Percentiles rank a stretch among this genome's conserved stretches.
These are phyloP conservation scores for Fusarium tupiense DNA, from an alignment of 2,329 filamentous ascomycete genomes.

Conservation along the genomic window DNA sequence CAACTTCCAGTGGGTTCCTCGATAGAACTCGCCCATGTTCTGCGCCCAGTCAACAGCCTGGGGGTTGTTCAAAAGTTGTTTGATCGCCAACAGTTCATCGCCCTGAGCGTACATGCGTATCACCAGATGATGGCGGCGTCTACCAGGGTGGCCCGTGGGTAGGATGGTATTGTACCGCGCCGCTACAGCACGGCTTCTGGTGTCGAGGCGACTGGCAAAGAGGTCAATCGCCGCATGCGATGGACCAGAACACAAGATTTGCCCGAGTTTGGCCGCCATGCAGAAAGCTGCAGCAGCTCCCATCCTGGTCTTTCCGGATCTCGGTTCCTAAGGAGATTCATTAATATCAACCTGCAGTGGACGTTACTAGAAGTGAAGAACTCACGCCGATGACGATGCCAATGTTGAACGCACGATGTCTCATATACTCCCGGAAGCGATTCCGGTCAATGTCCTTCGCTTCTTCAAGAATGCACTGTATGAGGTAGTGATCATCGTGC, in stretches of 20 bases:
- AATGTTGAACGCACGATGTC: constrained; percentile 1
- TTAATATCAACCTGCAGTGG: not conserved
- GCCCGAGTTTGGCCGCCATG: constrained; percentile 11
- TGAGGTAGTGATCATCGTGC: not conserved
- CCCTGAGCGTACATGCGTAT: not conserved
- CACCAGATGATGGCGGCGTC: not conserved
- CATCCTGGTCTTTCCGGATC: constrained; percentile 28
- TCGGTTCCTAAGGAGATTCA: not conserved
- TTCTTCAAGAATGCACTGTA: constrained; percentile 19
- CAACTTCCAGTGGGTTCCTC: constrained; percentile 9
- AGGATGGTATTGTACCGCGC: not conserved
- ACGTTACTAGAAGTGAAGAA: no score
- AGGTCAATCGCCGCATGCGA: constrained; percentile 2
- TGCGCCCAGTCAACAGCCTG: not conserved
- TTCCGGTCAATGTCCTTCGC: not conserved
- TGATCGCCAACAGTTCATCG: not conserved
- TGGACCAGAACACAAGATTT: constrained; percentile 10
- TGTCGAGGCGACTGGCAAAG: constrained; percentile 9
- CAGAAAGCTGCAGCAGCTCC: not conserved
- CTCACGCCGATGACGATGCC: constrained; percentile 19
- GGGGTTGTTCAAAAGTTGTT: not conserved
- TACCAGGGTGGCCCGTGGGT: not conserved
- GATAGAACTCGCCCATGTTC: no score
- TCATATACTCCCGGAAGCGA: constrained; percentile 22
- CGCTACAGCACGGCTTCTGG: not conserved